Evolutionary conservation across 352 stramenopile genomes (phyloP), one percentile per base, ranked within the genome.

Genomic region (Globisporangium carolinianum): DNA sequence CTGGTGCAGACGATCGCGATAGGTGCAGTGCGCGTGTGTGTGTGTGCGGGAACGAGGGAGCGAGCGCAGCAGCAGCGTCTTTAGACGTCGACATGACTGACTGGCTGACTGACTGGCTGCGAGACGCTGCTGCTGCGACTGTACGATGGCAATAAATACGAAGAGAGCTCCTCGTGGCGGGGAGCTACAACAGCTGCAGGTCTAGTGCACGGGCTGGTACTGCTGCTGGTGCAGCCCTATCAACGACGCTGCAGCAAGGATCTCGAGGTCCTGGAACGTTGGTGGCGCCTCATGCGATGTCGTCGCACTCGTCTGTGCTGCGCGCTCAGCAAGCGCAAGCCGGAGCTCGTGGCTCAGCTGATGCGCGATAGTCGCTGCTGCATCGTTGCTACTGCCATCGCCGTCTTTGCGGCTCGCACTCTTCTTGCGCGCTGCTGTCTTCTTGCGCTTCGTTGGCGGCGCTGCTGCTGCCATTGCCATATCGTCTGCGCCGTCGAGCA

Each of bases 151-250:
- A 32, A 51, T 15, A 53, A 41, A 53, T 49, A 49, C 45, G 45
- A 12, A 47, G 42, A 47, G 42, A 9, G 47, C 46, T 50, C 24
- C 24, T 24, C 24, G 24, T 24, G 24, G 24, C 24, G 24, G 1
- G 24, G 24, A 24, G 24, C 24, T 24, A 24, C 24, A 24, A 24
- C 24, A 24, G 47, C 17, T 3, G n/a, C 47, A 5, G 17, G 11
- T 15, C 70, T 72, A 94, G 66, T 91, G 79, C 50, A 89, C 81
- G n/a, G 76, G 70, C 67, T 89, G 79, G 60, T 74, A 79, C 67
- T 86, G 73, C 54, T 86, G 70, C 55, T 86, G 70, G 51, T 91
- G 79, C 39, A 94, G 67, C 5, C 81, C 76, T 15, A 94, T 71
- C 51, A 94, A 63, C 42, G 83, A 94, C 42, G 79, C 79, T 8